Conservation (phyloP, 2,329 filamentous ascomycete genomes). For the Nothopassalora personata region DNA sequence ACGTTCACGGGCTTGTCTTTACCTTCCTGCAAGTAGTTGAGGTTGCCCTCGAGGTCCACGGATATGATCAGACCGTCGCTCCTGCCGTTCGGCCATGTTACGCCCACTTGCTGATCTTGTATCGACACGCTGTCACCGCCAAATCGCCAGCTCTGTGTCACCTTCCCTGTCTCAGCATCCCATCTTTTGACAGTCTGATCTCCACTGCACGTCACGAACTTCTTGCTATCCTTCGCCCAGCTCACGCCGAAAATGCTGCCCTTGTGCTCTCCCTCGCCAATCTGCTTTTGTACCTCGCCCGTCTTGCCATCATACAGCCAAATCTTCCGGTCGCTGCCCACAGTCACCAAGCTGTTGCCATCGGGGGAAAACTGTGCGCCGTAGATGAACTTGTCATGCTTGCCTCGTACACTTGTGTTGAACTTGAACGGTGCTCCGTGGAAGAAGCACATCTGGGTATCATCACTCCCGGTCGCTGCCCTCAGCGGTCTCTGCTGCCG, state of each 20-base stretch:
- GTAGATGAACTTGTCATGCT: slow-evolving; percentile 86
- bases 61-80: slow-evolving; percentile 85
- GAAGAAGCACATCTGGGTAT: slow-evolving; percentile 84
- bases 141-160: slow-evolving; percentile 76
- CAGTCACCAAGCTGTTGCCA: slow-evolving; percentile 73
- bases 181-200: slow-evolving; percentile 94
- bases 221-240: slow-evolving; percentile 81
- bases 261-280: slow-evolving; percentile 74
- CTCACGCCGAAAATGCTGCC: slow-evolving; percentile 90
- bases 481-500: slow-evolving; percentile 84
- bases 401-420: slow-evolving; percentile 69
- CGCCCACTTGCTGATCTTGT: slow-evolving; percentile 84
- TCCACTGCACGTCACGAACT: slow-evolving; percentile 83
- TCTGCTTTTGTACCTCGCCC: slow-evolving; percentile 70
- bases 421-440: slow-evolving; percentile 96
- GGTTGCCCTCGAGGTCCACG: slow-evolving; percentile 78
- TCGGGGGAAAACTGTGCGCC: slow-evolving; percentile 87
- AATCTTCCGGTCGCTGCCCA: slow-evolving; percentile 87
- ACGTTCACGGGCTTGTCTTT: slow-evolving; percentile 63
- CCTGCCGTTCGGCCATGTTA: slow-evolving; percentile 79
- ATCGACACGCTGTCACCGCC: slow-evolving; percentile 70
- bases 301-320: slow-evolving; percentile 97
- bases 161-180: slow-evolving; percentile 76
- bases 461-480: slow-evolving; percentile 86
- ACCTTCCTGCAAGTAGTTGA: slow-evolving; percentile 79